Evolutionary conservation across 768 basidiomycete genomes (phyloP).

Genomic region (Lactarius hatsudake): DNA sequence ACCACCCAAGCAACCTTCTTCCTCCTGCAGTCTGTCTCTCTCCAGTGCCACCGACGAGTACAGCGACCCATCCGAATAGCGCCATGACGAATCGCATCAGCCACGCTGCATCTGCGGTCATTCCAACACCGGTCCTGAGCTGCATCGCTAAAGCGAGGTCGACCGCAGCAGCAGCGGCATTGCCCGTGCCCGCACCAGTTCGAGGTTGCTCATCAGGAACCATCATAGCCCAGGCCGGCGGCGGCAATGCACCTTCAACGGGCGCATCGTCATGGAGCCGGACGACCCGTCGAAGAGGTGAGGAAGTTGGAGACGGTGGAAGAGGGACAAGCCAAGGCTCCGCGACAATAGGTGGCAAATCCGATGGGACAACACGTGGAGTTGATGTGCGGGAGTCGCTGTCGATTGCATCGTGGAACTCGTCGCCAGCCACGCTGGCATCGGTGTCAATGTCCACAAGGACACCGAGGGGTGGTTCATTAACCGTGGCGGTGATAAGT

Average conservation of each 20-base stretch:
- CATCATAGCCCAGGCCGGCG: constrained; percentile 18
- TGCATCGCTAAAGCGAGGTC: constrained; percentile 79
- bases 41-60: constrained; percentile 39
- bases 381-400: not conserved
- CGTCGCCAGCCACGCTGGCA: constrained; percentile 13
- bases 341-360: constrained; percentile 18
- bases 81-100: constrained; percentile 78
- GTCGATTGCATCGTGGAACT: constrained; percentile 11
- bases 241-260: constrained; percentile 3
- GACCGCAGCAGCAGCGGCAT: constrained; percentile 38
- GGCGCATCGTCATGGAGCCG: constrained; percentile 15
- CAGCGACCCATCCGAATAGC: constrained; percentile 74
- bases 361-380: not conserved
- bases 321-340: constrained; percentile 28
- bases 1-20: constrained; percentile 16
- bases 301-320: constrained; percentile 24
- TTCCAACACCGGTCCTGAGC: constrained; percentile 65
- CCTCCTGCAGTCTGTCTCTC: constrained; percentile 13
- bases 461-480: constrained; percentile 3
- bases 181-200: constrained; percentile 37
- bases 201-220: constrained; percentile 22
- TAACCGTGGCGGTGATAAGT: not conserved
- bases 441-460: constrained; percentile 18
- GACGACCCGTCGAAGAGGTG: constrained; percentile 29
- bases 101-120: constrained; percentile 74